Base-by-base conservation (phyloP, 257 asterid species). In the Capsicum pubescens region DNA sequence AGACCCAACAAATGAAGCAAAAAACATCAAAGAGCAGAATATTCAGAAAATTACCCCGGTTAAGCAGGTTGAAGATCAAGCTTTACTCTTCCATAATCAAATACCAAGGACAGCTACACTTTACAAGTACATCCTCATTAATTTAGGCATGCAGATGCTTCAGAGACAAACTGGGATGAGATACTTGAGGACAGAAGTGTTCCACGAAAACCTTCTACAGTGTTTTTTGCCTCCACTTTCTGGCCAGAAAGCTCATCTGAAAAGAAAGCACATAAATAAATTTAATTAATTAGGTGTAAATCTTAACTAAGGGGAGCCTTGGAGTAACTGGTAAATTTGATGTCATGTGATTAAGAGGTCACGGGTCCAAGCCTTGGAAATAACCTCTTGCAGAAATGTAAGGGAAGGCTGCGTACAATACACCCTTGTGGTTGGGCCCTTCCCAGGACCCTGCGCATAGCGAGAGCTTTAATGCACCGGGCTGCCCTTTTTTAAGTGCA, bases 121-220 rank as follows among this genome's bases (percentile, higher is more conserved):
- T 54, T 10, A 74, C 36, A 54, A 46, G 79, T 19, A 67, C 77
- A 81, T 81, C 32, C 84, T 79, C 64, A 84, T 85, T 82, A 91
- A 85, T 92, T 95, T 61, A 74, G 84, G 87, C 96, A 92, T 81
- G 66, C 82, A 77, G 82, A 77, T 77, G 94, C 93, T 90, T 92
- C 96, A 39, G 94, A 89, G 80, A 91, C 89, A 15, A 87, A 88
- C 82, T 86, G 97, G 42, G 95, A 84, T 67, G 98, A 88, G 85
- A 92, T 86, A 83, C 90, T 88, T 82, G 99, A 96, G 66, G 98
- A 76, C 82, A 97, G 95, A 86, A 97, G 98, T 70, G 99, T 93
- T 84, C 98, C 99, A 68, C 99, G 95, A 83, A 97, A 97, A 71
- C 99, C 99, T 86, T 87, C 98, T 88, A 95, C 99, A 42, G 90